These are phyloP conservation scores for Euclidium syriacum DNA, from an alignment of 345 rosid genomes.

Conservation along the genomic window DNA sequence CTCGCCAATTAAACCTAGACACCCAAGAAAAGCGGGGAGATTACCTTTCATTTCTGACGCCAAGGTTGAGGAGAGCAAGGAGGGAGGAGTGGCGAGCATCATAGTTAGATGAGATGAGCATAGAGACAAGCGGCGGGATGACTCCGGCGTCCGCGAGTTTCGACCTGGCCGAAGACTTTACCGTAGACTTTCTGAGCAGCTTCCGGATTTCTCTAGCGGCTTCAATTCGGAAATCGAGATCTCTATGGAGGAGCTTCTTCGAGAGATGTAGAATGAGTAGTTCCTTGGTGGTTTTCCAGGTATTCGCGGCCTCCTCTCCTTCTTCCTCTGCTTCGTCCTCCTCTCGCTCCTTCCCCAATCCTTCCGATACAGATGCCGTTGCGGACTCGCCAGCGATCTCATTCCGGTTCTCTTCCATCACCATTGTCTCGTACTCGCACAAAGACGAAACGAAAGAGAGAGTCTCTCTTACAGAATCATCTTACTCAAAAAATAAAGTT, in stretches of 20 bases:
- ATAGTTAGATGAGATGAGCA: slow-evolving; percentile 50
- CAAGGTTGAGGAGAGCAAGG: slow-evolving; percentile 75
- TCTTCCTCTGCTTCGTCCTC: slow-evolving; percentile 29
- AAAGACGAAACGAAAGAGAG: not conserved
- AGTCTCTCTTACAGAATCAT: not conserved
- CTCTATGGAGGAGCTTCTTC: slow-evolving; percentile 46
- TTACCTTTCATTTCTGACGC: slow-evolving; percentile 63
- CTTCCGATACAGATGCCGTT: not conserved
- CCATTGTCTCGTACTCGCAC: not conserved
- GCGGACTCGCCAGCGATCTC: not conserved
- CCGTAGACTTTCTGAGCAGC: slow-evolving; percentile 47
- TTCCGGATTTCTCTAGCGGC: slow-evolving; percentile 62
- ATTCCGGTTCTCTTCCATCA: not conserved
- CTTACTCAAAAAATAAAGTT: too few species aligned
- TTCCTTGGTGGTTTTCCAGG: slow-evolving; percentile 44
- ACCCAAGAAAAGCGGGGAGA: not conserved
- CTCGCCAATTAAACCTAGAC: not conserved
- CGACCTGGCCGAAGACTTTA: slow-evolving; percentile 47
- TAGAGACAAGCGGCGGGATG: slow-evolving; percentile 57
- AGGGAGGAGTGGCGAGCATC: slow-evolving; percentile 72
- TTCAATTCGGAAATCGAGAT: slow-evolving; percentile 55
- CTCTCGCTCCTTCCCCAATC: slow-evolving; percentile 9
- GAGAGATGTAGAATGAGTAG: slow-evolving; percentile 42
- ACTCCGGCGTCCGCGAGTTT: slow-evolving; percentile 68
- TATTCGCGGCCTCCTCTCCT: slow-evolving; percentile 30